These are phyloP conservation scores for Suillus americanus DNA, from an alignment of 768 basidiomycete genomes.

Conservation along the genomic window DNA sequence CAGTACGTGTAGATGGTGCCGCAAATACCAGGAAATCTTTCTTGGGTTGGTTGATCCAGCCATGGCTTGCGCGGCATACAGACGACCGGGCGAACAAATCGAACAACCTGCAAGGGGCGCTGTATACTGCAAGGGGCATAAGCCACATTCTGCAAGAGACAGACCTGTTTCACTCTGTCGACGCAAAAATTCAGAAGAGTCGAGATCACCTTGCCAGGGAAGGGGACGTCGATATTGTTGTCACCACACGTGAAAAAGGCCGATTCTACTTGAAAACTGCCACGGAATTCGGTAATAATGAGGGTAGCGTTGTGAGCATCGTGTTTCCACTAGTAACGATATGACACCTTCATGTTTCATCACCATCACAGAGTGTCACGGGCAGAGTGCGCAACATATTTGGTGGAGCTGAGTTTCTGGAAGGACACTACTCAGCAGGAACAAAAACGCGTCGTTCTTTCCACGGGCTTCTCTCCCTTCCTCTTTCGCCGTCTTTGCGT, in stretches of 20 bases:
- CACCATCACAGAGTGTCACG: conserved; percentile 59
- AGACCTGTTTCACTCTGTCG: conserved; percentile 73
- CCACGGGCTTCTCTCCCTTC: conserved; percentile 64
- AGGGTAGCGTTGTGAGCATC: conserved; percentile 83
- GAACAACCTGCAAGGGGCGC: conserved; percentile 56
- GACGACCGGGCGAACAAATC: conserved; percentile 15
- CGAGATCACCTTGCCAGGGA: conserved; percentile 49
- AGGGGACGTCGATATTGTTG: conserved; percentile 77
- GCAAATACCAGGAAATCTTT: conserved; percentile 74
- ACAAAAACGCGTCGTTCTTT: conserved; percentile 87
- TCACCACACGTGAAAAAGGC: conserved; percentile 74
- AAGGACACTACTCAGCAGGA: conserved; percentile 79
- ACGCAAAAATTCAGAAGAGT: conserved; percentile 61
- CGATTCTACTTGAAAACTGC: conserved; percentile 76
- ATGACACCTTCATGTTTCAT: background rate
- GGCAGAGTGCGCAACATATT: conserved; percentile 85
- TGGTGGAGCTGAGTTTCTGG: conserved; percentile 87
- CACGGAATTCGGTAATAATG: conserved; percentile 91
- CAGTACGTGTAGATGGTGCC: conserved; percentile 83
- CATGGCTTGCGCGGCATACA: conserved; percentile 43
- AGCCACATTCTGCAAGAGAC: conserved; percentile 66
- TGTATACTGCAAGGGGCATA: conserved; percentile 69
- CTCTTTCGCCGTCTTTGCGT: conserved; percentile 58
- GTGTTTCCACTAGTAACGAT: background rate
- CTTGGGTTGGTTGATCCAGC: conserved; percentile 74